These are phyloP conservation scores for Colletotrichum coccodes DNA, from an alignment of 2,329 filamentous ascomycete genomes.

Conservation along the genomic window DNA sequence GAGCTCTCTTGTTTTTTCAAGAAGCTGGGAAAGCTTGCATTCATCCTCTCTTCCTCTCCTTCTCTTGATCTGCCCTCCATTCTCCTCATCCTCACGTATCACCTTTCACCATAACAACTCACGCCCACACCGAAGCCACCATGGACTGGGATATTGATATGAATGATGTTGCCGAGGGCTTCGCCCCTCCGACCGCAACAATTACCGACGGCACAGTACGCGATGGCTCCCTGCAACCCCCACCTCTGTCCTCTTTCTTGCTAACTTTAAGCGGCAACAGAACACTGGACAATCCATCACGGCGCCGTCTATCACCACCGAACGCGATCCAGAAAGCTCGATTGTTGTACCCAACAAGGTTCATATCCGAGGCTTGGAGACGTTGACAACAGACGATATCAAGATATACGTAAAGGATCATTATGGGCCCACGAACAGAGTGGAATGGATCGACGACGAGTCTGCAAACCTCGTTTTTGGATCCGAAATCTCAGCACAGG, in stretches of 20 bases:
- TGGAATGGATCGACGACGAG: constrained; percentile 96
- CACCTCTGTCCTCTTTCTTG: neutral
- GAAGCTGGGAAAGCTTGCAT: neutral
- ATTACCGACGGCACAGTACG: constrained; percentile 1
- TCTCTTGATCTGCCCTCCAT: neutral
- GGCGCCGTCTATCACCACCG: neutral
- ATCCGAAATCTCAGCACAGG: constrained; percentile 60
- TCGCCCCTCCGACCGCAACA: constrained; percentile 2
- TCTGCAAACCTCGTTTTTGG: constrained; percentile 88
- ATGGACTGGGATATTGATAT: constrained; percentile 81
- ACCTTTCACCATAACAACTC: constrained; percentile 33
- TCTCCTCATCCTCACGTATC: constrained; percentile 9
- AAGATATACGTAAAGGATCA: constrained; percentile 78
- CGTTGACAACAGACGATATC: constrained; percentile 83
- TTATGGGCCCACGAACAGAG: constrained; percentile 66
- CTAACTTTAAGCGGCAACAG: constrained; percentile 9
- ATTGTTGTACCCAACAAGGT: constrained; percentile 65
- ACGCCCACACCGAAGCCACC: constrained; percentile 34
- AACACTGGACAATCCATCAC: neutral
- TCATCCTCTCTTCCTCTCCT: neutral
- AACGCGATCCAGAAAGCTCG: constrained; percentile 5
- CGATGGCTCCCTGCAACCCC: neutral
- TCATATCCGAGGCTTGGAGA: constrained; percentile 86
- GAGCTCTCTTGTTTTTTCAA: neutral
- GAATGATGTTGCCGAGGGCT: constrained; percentile 65